phyloP scores from a whole-genome alignment of 2,329 filamentous ascomycete genomes.

The Dactylonectria macrodidyma region DNA sequence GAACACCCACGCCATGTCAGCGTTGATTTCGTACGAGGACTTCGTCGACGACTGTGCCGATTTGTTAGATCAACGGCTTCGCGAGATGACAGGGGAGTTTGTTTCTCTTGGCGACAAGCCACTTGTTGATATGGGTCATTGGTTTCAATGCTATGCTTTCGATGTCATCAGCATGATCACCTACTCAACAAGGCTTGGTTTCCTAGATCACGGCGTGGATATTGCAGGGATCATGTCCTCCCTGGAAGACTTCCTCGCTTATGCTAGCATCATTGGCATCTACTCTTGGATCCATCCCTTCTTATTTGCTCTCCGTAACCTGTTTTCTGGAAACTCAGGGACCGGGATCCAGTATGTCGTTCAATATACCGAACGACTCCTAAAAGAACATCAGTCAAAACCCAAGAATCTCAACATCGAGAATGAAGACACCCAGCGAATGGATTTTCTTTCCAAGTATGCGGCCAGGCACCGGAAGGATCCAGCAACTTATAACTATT shows the following conservation, averaged over 20 bases:
- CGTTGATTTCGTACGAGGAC: slow-evolving; percentile 8
- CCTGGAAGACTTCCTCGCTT: slow-evolving; percentile 30
- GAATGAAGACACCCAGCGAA: background rate
- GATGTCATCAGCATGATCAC: slow-evolving; percentile 35
- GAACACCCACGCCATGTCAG: slow-evolving; percentile 12
- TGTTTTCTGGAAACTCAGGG: background rate
- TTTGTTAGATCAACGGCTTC: slow-evolving; percentile 6
- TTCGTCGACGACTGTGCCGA: slow-evolving; percentile 12
- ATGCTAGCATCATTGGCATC: slow-evolving; percentile 22
- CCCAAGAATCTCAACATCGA: background rate
- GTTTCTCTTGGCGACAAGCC: background rate
- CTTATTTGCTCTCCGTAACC: slow-evolving; percentile 20
- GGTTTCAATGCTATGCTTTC: slow-evolving; percentile 39
- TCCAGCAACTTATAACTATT: background rate
- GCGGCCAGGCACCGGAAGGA: background rate
- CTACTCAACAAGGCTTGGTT: slow-evolving; percentile 24
- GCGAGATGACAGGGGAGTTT: slow-evolving; percentile 1
- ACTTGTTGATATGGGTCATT: slow-evolving; percentile 29
- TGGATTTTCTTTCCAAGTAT: background rate
- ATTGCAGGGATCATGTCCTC: slow-evolving; percentile 30
- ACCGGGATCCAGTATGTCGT: background rate
- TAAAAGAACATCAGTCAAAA: background rate
- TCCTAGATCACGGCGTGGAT: slow-evolving; percentile 30
- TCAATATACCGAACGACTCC: background rate
- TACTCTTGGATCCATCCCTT: background rate